A percentile compares a stretch with the other conserved stretches of the same genome.
These are phyloP conservation scores for Solanum clarkiae DNA, from an alignment of 257 asterid species.

Conservation along the genomic window DNA sequence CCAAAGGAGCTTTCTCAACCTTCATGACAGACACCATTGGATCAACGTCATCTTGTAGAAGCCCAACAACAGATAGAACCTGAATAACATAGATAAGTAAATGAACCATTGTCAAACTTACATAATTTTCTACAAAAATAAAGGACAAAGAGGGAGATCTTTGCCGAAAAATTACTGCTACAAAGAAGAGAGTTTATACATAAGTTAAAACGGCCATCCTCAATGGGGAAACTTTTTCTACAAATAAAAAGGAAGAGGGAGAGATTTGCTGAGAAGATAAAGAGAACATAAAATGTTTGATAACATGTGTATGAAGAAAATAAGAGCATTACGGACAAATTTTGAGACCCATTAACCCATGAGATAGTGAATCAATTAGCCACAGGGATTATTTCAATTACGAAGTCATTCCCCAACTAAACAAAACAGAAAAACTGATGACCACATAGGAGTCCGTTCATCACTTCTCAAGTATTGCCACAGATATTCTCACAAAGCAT, in stretches of 20 bases:
- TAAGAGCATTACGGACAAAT: neutral
- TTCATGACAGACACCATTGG: constrained; percentile 99
- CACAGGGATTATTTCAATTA: neutral
- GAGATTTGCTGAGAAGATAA: neutral
- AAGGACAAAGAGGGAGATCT: neutral
- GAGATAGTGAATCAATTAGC: neutral
- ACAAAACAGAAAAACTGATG: neutral
- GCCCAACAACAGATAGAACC: constrained; percentile 94
- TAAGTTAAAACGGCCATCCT: neutral
- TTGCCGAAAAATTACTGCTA: neutral
- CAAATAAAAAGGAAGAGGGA: neutral
- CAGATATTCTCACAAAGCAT: neutral
- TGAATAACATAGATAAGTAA: constrained; percentile 7
- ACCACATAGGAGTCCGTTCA: neutral
- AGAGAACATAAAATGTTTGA: neutral
- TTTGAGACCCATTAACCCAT: neutral
- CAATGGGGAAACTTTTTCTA: neutral
- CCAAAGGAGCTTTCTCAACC: constrained; percentile 96
- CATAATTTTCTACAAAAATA: neutral
- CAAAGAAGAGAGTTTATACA: neutral
- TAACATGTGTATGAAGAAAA: neutral
- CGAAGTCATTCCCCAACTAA: neutral
- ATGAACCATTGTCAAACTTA: neutral
- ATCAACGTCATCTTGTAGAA: constrained; percentile 90
- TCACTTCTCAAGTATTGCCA: neutral